A percentile compares a stretch with the other conserved stretches of the same genome.
These are phyloP conservation scores for Penicillium nucicola DNA, from an alignment of 495 filamentous ascomycete species.

Conservation along the genomic window DNA sequence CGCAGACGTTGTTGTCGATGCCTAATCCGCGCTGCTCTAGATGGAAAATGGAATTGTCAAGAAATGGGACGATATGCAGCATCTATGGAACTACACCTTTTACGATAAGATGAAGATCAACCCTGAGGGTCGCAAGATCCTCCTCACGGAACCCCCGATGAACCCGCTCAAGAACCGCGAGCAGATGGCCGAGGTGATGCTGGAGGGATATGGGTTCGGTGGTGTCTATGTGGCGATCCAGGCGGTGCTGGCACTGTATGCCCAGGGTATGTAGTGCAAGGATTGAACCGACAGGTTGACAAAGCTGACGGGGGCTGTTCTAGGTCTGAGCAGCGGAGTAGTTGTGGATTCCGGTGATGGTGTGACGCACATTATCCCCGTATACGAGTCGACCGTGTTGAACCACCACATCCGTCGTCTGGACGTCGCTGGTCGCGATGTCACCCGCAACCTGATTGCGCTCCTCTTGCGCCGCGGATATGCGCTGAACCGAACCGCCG, in stretches of 20 bases:
- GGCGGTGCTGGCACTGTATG: conserved; percentile 94
- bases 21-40: conserved; percentile 34
- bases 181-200: conserved; percentile 98
- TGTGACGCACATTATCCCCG: conserved; percentile 97
- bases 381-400: conserved; percentile 94
- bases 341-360: conserved; percentile 98
- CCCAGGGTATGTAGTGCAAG: conserved; percentile 64
- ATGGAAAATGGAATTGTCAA: conserved; percentile 99
- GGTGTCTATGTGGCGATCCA: conserved; percentile 99
- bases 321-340: conserved; percentile 89
- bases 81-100: conserved; percentile 99
- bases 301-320: conserved; percentile 9
- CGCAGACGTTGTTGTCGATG: conserved; percentile 27
- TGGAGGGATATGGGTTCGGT: conserved; percentile 92
- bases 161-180: conserved; percentile 95
- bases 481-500: conserved; percentile 94
- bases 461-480: conserved; percentile 94
- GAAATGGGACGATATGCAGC: conserved; percentile 99
- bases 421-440: conserved; percentile 94
- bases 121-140: conserved; percentile 89
- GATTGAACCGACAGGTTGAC: background rate
- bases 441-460: conserved; percentile 94
- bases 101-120: conserved; percentile 94
- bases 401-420: conserved; percentile 93
- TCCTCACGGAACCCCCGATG: conserved; percentile 97